Evolutionary conservation across 2,329 filamentous ascomycete genomes (phyloP), one percentile per base, ranked within the genome.

Genomic region (Ophiostoma sp.): DNA sequence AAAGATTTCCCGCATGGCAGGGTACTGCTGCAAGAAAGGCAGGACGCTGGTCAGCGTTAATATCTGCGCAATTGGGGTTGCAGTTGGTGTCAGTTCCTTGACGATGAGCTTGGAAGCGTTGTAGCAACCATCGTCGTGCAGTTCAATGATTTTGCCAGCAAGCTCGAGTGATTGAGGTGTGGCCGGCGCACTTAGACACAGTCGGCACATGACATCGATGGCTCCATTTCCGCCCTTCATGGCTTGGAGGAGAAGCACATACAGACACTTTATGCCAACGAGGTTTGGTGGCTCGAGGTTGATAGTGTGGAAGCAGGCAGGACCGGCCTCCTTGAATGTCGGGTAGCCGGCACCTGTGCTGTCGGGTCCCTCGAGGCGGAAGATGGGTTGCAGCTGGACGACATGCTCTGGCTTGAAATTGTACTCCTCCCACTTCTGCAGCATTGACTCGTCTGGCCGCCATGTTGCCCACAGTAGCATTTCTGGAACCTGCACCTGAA

Each of bases 341-440:
- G 62, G 5, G 11, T 47, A 60, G 9, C 69, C 71, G 1, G 52
- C 12, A 1, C 58, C 63, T 2, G 71, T 72, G 1, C 65, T 69
- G 63, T 74, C 73, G 6, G 73, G 73, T 0, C 72, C 72, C 45
- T 74, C 73, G 16, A 74, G 71, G 12, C 68, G 67, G n/a, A 74
- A 71, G 8, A 74, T 55, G 11, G 47, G 69, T 9, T 40, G 42
- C 2, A 74, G 70, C 41, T 41, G 58, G n/a, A 27, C 38, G 14
- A 66, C 66, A 36, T 74, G 73, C 41, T 36, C 65, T 7, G 70
- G 60, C 5, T 67, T 68, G 40, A 74, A 71, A 2, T 12, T n/a
- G 12, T 69, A 71, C 2, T 52, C 67, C 55, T 74, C 72, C 72
- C 72, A 73, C 16, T 66, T 62, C 49, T 68, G 70, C 44, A 74